These are phyloP conservation scores for Penicillium psychrofluorescens DNA, from an alignment of 495 filamentous ascomycete genomes.

Conservation along the genomic window DNA sequence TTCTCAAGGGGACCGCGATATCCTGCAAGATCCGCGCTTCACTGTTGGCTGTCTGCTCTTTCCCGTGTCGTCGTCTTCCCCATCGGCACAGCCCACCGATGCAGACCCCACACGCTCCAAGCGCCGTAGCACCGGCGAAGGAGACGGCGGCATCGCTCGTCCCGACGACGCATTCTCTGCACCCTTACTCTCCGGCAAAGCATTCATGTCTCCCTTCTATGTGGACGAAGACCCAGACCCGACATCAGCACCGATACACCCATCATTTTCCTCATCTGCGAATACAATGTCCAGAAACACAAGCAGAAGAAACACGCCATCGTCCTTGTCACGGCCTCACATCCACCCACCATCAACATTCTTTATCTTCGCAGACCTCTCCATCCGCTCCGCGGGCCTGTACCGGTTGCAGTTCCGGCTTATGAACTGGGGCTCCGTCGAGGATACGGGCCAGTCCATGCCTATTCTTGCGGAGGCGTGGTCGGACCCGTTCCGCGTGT, in stretches of 20 bases:
- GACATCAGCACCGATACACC: slow-evolving; percentile 55
- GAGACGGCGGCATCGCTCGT: slow-evolving; percentile 10
- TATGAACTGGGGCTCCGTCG: slow-evolving; percentile 53
- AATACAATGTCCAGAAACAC: too few relatives aligned
- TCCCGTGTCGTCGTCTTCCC: slow-evolving; percentile 34
- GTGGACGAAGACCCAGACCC: slow-evolving; percentile 40
- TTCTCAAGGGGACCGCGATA: slow-evolving; percentile 42
- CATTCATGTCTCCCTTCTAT: slow-evolving; percentile 35
- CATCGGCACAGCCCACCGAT: slow-evolving; percentile 4
- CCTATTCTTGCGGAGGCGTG: slow-evolving; percentile 59
- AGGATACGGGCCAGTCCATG: slow-evolving; percentile 49
- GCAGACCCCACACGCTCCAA: slow-evolving; percentile 48
- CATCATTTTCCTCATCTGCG: neutral
- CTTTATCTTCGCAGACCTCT: slow-evolving; percentile 93
- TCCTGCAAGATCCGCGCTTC: slow-evolving; percentile 66
- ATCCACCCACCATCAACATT: slow-evolving; percentile 45
- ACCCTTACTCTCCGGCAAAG: slow-evolving; percentile 33
- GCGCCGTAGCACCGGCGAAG: slow-evolving; percentile 39
- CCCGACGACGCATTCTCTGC: slow-evolving; percentile 21
- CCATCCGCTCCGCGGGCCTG: slow-evolving; percentile 75
- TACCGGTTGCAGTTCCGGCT: slow-evolving; percentile 84
- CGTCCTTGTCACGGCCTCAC: too few relatives aligned
- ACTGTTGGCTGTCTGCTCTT: slow-evolving; percentile 71
- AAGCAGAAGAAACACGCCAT: too few relatives aligned
- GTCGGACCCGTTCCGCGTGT: slow-evolving; percentile 80